Evolutionary conservation across 441 rosid species (phyloP), one percentile per base, ranked within the genome.

Genomic region (Melianthus villosus): DNA sequence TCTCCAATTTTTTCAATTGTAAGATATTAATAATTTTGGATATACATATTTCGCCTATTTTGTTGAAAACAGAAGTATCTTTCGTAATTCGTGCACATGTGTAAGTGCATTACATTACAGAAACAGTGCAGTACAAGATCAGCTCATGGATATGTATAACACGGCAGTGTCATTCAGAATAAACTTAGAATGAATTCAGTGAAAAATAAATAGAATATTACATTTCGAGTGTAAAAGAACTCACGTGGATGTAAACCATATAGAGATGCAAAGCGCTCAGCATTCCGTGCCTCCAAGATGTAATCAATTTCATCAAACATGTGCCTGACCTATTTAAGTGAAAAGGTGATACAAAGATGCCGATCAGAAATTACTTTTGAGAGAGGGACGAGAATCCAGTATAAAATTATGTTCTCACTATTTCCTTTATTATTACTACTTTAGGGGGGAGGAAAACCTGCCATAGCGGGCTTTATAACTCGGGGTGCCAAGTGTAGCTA

Each of bases 241-340:
- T 68, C 61, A 76, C 91, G 9, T 51, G 67, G 59, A 23, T 61
- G 37, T 26, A 38, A 62, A 58, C 80, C 65, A 70, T 75, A 91
- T 3, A 79, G 78, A 62, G 73, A 62, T 50, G 96, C 87, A 66
- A 91, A 85, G 58, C 74, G 78, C 51, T 82, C 99, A 37, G 99
- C 99, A 73, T 82, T 91, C 74, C 70, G 65, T 44, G 82, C 99
- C 68, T 85, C 94, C 17, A 60, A 65, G 46, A 91, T 31, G 42
- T 91, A 91, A 67, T 91, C 94, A 44, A 82, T 91, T 68, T 91
- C 99, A 33, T 82, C 94, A 59, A 91, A 91, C 99, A 91, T 91
- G 73, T 85, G 96, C 56, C 96, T 75, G 42, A 91, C 93, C 99
- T 85, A 78, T 70, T n/a, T 59, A 63, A 74, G 59, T 53, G 45